Percentiles rank a stretch among this genome's conserved stretches.
Evolutionary conservation across 306 rosid genomes (phyloP).

Genomic region (Lathyrus aphaca): DNA sequence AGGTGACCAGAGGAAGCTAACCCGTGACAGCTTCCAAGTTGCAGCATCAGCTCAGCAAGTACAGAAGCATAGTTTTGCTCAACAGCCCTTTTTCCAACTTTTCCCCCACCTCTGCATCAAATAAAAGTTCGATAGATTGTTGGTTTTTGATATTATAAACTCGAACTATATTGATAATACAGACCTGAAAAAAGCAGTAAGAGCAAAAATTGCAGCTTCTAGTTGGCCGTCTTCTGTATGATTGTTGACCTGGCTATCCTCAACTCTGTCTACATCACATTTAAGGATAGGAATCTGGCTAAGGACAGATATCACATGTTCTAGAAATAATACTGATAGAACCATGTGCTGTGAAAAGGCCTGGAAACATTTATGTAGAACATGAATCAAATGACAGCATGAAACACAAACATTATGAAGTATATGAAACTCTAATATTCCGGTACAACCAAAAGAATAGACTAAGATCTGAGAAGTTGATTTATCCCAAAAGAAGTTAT

Average conservation of each 20-base stretch:
- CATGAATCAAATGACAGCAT: slow-evolving; percentile 25
- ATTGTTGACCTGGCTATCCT: slow-evolving; percentile 57
- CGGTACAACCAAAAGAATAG: not conserved
- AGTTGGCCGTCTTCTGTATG: slow-evolving; percentile 71
- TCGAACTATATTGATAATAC: slow-evolving; percentile 19
- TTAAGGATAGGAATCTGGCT: slow-evolving; percentile 64
- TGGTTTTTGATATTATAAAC: slow-evolving; percentile 34
- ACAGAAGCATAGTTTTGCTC: slow-evolving; percentile 91
- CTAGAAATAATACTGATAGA: slow-evolving; percentile 81
- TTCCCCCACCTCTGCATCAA: slow-evolving; percentile 94
- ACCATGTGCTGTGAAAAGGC: slow-evolving; percentile 89
- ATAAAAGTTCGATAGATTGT: slow-evolving; percentile 26
- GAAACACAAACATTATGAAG: slow-evolving; percentile 17
- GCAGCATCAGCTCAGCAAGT: slow-evolving; percentile 90
- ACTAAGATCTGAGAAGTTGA: not conserved
- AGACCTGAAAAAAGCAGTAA: slow-evolving; percentile 95
- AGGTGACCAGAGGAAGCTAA: slow-evolving; percentile 72
- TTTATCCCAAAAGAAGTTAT: not conserved
- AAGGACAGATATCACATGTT: slow-evolving; percentile 77
- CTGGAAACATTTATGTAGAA: slow-evolving; percentile 46
- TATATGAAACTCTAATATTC: not conserved
- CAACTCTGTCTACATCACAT: slow-evolving; percentile 64
- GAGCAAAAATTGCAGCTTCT: slow-evolving; percentile 86
- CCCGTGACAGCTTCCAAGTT: slow-evolving; percentile 91
- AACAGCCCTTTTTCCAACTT: slow-evolving; percentile 90